Evolutionary conservation across 1,284 basidiomycete genomes (phyloP).

Genomic region (Leccinum pachyderme): DNA sequence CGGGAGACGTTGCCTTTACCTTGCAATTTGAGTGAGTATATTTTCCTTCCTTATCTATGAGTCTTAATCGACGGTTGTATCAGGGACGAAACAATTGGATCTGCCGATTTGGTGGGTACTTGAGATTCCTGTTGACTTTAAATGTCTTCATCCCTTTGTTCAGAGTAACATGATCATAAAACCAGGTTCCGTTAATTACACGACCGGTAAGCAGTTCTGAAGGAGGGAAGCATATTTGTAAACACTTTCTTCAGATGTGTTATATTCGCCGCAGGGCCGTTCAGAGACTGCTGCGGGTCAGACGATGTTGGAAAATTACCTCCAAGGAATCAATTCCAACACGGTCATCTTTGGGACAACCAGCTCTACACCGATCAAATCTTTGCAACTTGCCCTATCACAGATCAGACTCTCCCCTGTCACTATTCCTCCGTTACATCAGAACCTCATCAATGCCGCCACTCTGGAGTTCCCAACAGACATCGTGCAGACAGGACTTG

Average conservation of each 20-base stretch:
- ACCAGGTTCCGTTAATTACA: slow-evolving; percentile 53
- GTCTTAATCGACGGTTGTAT: background rate
- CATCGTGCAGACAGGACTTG: slow-evolving; percentile 58
- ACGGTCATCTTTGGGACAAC: slow-evolving; percentile 60
- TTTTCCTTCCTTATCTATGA: background rate
- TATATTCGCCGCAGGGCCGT: slow-evolving; percentile 61
- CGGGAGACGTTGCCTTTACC: slow-evolving; percentile 64
- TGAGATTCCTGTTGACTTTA: slow-evolving; percentile 14
- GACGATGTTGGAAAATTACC: slow-evolving; percentile 65
- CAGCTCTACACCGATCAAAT: slow-evolving; percentile 61
- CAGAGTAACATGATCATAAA: slow-evolving; percentile 54
- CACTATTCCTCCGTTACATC: slow-evolving; percentile 64
- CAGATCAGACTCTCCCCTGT: slow-evolving; percentile 62
- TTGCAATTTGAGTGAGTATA: slow-evolving; percentile 55
- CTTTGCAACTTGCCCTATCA: slow-evolving; percentile 64
- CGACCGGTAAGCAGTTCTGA: slow-evolving; percentile 42
- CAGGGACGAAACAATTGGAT: slow-evolving; percentile 56
- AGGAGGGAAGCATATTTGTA: background rate
- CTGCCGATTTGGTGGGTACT: slow-evolving; percentile 52
- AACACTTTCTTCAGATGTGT: slow-evolving; percentile 45
- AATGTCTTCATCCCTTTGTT: slow-evolving; percentile 9
- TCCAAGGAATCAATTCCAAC: slow-evolving; percentile 62
- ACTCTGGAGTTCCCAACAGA: slow-evolving; percentile 57
- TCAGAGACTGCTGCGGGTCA: slow-evolving; percentile 54
- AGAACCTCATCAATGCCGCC: slow-evolving; percentile 59